Base-by-base conservation (phyloP, 345 rosid genomes). In the Pelargonium nanum region DNA sequence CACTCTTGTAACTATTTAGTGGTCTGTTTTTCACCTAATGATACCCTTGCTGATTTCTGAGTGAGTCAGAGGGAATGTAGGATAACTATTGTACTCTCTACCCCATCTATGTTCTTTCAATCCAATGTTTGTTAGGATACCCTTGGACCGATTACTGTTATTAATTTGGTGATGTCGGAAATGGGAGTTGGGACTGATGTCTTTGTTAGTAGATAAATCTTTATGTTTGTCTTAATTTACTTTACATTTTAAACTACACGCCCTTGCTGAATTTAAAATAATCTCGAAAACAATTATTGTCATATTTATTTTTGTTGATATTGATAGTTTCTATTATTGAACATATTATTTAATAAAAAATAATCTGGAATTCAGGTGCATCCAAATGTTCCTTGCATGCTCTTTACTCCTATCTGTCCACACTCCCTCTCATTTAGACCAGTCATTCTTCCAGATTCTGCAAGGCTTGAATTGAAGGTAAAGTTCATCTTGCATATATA, bases 321-420 rank as follows among this genome's bases (percentile, higher is more conserved):
- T 69, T 60, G 32, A 62, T 52, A 24, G 4, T 26, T 26, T 7
- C 30, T 50, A n/a, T n/a, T n/a, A n/a, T n/a, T 66, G 26, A 16
- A 6, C 22, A 20, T 21, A 21, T 40, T 61, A 22, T 56, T 13
- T 65, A 56, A 16, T 48, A 7, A 0, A 53, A 53, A 61, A 19
- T 23, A 28, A 55, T 59, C 58, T 52, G 62, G 45, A 71, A 69
- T 53, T 79, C 84, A 93, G 99, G 97, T 93, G 70, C 99, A 93
- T 84, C 99, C 99, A 62, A 93, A 89, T 66, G 97, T 93, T 79
- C 97, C 99, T 45, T 93, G 99, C 75, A 93, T 93, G 97, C 66
- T 93, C 60, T 93, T 93, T 53, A 93, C 97, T 12, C 99, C 99
- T 56, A 93, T 89, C 80, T 93, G 97, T 57, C 99, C 99, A 0